Percentiles rank a stretch among this genome's conserved stretches.
Evolutionary conservation across 2,329 filamentous ascomycete genomes (phyloP).

Genomic region (Calonectria hongkongensis): DNA sequence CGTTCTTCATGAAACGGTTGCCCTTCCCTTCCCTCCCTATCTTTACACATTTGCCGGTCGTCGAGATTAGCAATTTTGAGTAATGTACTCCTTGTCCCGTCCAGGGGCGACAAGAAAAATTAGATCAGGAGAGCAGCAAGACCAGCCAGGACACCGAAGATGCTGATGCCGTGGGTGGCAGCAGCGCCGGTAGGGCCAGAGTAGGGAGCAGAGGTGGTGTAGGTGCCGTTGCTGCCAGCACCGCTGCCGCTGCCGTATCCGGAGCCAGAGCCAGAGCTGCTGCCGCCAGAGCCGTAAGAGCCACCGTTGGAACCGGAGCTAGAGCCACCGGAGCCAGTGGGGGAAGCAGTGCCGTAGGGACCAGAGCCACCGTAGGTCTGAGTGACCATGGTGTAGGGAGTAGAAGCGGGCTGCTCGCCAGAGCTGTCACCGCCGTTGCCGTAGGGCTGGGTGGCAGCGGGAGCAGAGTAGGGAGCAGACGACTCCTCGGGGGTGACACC

Average conservation of each 20-base stretch:
- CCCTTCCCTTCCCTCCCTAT: constrained; percentile 18
- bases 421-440: constrained; percentile 5
- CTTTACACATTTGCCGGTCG: constrained; percentile 19
- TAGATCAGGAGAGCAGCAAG: constrained; percentile 47
- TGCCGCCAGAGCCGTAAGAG: constrained; percentile 3
- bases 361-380: constrained; percentile 23
- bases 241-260: background rate
- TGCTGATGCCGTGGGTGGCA: constrained; percentile 42
- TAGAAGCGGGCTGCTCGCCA: background rate
- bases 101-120: background rate
- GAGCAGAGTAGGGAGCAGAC: constrained; percentile 11
- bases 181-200: constrained; percentile 37
- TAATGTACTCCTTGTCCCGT: background rate
- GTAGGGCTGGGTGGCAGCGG: constrained; percentile 13
- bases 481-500: background rate
- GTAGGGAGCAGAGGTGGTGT: constrained; percentile 37
- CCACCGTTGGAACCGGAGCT: constrained; percentile 14
- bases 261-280: constrained; percentile 4
- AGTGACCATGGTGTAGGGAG: constrained; percentile 12
- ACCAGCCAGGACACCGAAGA: constrained; percentile 50
- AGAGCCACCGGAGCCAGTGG: constrained; percentile 2
- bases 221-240: constrained; percentile 36
- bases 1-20: constrained; percentile 24
- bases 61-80: constrained; percentile 10
- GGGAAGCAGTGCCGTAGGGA: background rate